A percentile compares a stretch with the other conserved stretches of the same genome.
phyloP scores from a whole-genome alignment of 371 early-diverging fungal genomes.

The Mortierella polycephala region DNA sequence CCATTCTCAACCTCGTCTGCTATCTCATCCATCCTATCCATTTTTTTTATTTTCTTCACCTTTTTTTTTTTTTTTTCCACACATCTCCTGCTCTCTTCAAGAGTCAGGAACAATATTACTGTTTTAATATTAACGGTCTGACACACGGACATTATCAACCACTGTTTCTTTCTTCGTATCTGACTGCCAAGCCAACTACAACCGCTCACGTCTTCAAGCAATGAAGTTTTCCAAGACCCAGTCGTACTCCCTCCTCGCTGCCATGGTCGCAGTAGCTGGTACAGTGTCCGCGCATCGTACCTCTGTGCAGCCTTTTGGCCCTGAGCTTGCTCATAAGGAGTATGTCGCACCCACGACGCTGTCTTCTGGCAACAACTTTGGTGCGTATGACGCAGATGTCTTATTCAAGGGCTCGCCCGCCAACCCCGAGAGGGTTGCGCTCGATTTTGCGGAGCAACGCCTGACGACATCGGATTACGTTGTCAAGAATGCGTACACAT shows the following conservation, averaged over 20 bases:
- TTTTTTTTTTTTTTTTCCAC: constrained; percentile 3
- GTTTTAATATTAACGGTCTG: background rate
- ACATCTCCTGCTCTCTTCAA: background rate
- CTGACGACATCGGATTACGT: constrained; percentile 60
- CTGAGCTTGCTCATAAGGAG: constrained; percentile 42
- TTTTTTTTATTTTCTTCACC: constrained; percentile 1
- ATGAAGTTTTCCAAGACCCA: constrained; percentile 41
- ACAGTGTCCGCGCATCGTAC: constrained; percentile 36
- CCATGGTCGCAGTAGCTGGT: constrained; percentile 44
- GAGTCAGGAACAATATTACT: background rate
- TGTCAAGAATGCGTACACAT: constrained; percentile 71
- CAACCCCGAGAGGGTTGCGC: constrained; percentile 57
- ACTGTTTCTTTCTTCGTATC: background rate
- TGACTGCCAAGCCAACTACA: constrained; percentile 2
- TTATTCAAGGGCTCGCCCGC: constrained; percentile 36
- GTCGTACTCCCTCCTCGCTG: constrained; percentile 38
- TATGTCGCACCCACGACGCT: constrained; percentile 15
- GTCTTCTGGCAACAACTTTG: constrained; percentile 7
- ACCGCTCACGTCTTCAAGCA: background rate
- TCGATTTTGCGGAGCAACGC: constrained; percentile 59
- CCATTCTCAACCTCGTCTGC: background rate
- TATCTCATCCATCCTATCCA: background rate
- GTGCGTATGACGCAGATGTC: background rate
- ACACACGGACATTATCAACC: background rate
- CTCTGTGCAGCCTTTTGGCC: constrained; percentile 51